Base-by-base conservation (phyloP, 2,329 filamentous ascomycete genomes). In the Coleophoma eucalyptorum region DNA sequence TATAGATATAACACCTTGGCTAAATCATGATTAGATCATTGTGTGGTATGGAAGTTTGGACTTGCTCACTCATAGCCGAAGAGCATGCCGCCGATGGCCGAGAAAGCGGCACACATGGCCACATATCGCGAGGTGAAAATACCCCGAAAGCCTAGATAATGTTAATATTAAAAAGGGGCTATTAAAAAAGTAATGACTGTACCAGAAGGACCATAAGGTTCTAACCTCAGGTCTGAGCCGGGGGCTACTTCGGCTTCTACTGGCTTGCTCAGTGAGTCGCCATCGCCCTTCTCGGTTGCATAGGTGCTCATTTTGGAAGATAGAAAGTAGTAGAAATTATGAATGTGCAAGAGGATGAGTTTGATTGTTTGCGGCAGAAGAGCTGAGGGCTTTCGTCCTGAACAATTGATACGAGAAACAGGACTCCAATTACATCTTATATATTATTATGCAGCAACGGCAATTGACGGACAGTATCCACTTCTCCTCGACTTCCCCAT, bases 1-100 rank as follows among this genome's bases (percentile, higher is more conserved):
- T 12, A 70, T 59, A 8, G 63, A 69, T 7, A 74, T 68, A 43
- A 74, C 70, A 8, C 72, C 72, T 26, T 73, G 71, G 35, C 35
- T 38, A 18, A 38, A 11, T 11, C 2, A 4, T 15, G 15, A 38
- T n/a, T 38, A n/a, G 35, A n/a, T 6, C 5, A 18, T 38, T 18
- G 16, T 6, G 35, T 38, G 35, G 26, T 38, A 38, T 43, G 11
- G 15, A 43, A 16, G 3, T 13, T 2, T 19, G 16, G 16, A 15
- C 13, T 12, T 43, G 21, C 41, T 15, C 21, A 43, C 41, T 43
- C 41, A 50, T 69, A 69, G 19, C 67, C 67, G 52, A 74, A 74
- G 5, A 74, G 66, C 11, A 72, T 62, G 19, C 70, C 70, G 12
- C 70, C 70, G 10, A 72, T 64, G 18, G 68, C 62, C 31, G 61